Evolutionary conservation across 129 eudicot genomes (phyloP).

Genomic region (Ambrosia trifida): DNA sequence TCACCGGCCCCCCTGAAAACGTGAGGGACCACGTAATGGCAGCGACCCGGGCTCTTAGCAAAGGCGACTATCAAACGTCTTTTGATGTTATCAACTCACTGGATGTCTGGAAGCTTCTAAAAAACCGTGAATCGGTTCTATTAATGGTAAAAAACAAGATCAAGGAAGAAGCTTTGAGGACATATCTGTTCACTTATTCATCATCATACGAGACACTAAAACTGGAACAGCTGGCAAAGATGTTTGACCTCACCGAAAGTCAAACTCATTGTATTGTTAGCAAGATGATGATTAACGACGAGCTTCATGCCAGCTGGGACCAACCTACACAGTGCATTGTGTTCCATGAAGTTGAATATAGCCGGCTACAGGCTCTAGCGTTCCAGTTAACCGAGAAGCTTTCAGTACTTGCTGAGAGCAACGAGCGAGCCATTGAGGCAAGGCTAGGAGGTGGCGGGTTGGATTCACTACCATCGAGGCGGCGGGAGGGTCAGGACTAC

Average conservation of each 20-base stretch:
- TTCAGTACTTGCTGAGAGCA: constrained; percentile 70
- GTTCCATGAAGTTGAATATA: constrained; percentile 80
- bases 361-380: constrained; percentile 73
- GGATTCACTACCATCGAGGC: constrained; percentile 59
- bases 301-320: constrained; percentile 92
- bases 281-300: constrained; percentile 84
- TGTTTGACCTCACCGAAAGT: constrained; percentile 76
- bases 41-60: constrained; percentile 79
- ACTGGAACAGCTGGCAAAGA: constrained; percentile 69
- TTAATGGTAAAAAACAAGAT: constrained; percentile 77
- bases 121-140: constrained; percentile 56
- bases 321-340: constrained; percentile 77
- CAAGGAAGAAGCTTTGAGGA: constrained; percentile 86
- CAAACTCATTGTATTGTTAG: constrained; percentile 67
- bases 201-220: constrained; percentile 60
- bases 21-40: constrained; percentile 95
- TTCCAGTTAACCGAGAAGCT: constrained; percentile 84
- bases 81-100: constrained; percentile 75
- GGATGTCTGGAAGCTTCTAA: constrained; percentile 73
- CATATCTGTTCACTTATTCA: constrained; percentile 69
- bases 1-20: constrained; percentile 92
- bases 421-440: constrained; percentile 68
- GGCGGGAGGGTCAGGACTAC: constrained; percentile 83
- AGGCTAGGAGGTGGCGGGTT: constrained; percentile 70
- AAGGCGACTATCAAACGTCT: constrained; percentile 79